Base-by-base conservation (phyloP, 257 asterid species). In the Solanum arcanum region DNA sequence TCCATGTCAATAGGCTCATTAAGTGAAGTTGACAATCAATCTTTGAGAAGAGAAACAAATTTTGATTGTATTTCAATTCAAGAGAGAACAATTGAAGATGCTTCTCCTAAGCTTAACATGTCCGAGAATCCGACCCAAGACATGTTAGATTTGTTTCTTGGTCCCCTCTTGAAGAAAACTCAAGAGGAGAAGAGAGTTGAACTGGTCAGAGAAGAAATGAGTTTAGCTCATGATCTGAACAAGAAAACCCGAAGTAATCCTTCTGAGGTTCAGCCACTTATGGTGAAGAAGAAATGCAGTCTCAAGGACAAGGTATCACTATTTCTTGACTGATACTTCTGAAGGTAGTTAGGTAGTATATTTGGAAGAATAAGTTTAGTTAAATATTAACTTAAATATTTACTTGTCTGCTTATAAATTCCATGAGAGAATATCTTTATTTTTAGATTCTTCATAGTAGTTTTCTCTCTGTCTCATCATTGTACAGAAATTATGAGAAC, bases 221-320 rank as follows among this genome's bases (percentile, higher is more conserved):
- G 60, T 25, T 83, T 90, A 78, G 85, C 82, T 56, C 27, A 15
- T 82, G 89, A 87, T 47, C 72, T 39, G 56, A 76, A 39, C 35
- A 85, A 77, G 76, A 90, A 84, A 39, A 39, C 49, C 4, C 80
- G 11, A 9, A 75, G 82, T 25, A 77, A 46, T 44, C 86, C 49
- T 47, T 64, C 84, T 49, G 88, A 66, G 78, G 86, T 76, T 84
- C 88, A 29, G 13, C 89, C 78, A 37, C 85, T 49, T 3, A 60
- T 87, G 23, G 74, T 85, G 27, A 92, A 92, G 89, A 91, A 92
- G 89, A 92, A 91, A 75, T 85, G 88, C 89, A 92, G 94, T 86
- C 91, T 92, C 60, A 92, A 88, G 87, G 94, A 92, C 62, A 88
- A 88, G 91, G 94, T 91, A 14, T 91, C 91, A 56, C 86, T 92